Percentiles rank a stretch among this genome's conserved stretches.
Conservation (phyloP, 1,284 basidiomycete genomes). For the Cryptococcus sp. region DNA sequence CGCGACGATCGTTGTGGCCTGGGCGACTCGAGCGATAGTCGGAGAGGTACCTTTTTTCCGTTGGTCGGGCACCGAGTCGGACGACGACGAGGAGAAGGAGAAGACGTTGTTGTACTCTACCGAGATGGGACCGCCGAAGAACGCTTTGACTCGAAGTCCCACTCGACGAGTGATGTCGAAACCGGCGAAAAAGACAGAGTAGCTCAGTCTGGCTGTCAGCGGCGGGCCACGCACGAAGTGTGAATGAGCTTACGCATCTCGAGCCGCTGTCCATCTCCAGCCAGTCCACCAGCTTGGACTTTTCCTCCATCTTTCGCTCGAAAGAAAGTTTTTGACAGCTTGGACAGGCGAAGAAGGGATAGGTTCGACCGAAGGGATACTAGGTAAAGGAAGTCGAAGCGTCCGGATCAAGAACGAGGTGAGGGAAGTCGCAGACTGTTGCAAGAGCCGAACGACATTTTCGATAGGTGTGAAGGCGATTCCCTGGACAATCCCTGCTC, state of each 20-base stretch:
- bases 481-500: slow-evolving; percentile 42
- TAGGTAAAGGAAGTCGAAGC: slow-evolving; percentile 22
- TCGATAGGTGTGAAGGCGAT: slow-evolving; percentile 45
- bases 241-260: slow-evolving; percentile 33
- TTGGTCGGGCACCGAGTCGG: background rate
- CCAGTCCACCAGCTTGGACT: slow-evolving; percentile 40
- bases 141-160: slow-evolving; percentile 39
- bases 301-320: slow-evolving; percentile 34
- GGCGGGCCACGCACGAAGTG: too few species aligned
- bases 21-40: slow-evolving; percentile 39
- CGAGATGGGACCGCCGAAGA: slow-evolving; percentile 22
- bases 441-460: slow-evolving; percentile 34
- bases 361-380: slow-evolving; percentile 11
- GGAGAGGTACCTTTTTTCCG: slow-evolving; percentile 19
- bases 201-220: slow-evolving; percentile 26
- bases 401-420: slow-evolving; percentile 11
- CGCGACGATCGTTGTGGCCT: slow-evolving; percentile 41
- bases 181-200: slow-evolving; percentile 45
- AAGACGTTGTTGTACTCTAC: slow-evolving; percentile 12
- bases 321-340: slow-evolving; percentile 32
- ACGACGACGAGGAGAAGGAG: slow-evolving; percentile 3
- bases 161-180: slow-evolving; percentile 43
- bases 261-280: slow-evolving; percentile 39
- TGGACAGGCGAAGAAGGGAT: slow-evolving; percentile 24
- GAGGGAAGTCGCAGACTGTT: slow-evolving; percentile 11